phyloP scores from a whole-genome alignment of 78 protist genomes.

The Dictyostelium capitatum region DNA sequence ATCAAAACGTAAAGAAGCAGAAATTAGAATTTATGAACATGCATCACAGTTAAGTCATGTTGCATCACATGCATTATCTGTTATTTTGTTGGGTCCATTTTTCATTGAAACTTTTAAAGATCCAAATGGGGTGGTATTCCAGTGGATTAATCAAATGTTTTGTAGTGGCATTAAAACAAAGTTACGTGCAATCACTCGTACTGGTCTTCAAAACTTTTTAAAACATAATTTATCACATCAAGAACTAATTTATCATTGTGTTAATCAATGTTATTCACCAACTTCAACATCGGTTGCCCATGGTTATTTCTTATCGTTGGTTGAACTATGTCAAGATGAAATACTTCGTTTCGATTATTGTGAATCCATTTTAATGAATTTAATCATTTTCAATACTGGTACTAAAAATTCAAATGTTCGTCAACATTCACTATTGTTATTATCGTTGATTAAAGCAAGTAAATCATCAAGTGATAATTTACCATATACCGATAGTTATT shows the following conservation, averaged over 20 bases:
- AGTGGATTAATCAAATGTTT: constrained; percentile 81
- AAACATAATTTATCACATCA: constrained; percentile 56
- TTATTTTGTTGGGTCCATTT: constrained; percentile 68
- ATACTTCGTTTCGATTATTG: constrained; percentile 40
- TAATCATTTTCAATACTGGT: constrained; percentile 65
- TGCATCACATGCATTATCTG: constrained; percentile 71
- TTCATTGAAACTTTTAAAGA: constrained; percentile 63
- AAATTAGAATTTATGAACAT: constrained; percentile 56
- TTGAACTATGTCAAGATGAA: constrained; percentile 63
- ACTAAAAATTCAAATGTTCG: constrained; percentile 37
- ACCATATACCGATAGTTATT: constrained; percentile 14
- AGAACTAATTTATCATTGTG: constrained; percentile 58
- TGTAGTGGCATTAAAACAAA: constrained; percentile 18
- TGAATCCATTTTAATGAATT: constrained; percentile 51
- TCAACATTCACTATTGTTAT: constrained; percentile 30
- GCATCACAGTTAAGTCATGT: constrained; percentile 66
- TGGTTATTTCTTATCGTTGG: constrained; percentile 59
- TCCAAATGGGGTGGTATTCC: constrained; percentile 68
- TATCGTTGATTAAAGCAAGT: constrained; percentile 25
- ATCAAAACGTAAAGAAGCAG: constrained; percentile 47
- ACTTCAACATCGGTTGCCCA: constrained; percentile 16
- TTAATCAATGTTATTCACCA: constrained; percentile 77
- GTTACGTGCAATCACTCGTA: constrained; percentile 52
- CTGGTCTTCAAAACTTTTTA: constrained; percentile 66
- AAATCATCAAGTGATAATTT: neutral